phyloP scores from a whole-genome alignment of 202 grass and related monocot genomes.

The Miscanthus sacchariflorus region DNA sequence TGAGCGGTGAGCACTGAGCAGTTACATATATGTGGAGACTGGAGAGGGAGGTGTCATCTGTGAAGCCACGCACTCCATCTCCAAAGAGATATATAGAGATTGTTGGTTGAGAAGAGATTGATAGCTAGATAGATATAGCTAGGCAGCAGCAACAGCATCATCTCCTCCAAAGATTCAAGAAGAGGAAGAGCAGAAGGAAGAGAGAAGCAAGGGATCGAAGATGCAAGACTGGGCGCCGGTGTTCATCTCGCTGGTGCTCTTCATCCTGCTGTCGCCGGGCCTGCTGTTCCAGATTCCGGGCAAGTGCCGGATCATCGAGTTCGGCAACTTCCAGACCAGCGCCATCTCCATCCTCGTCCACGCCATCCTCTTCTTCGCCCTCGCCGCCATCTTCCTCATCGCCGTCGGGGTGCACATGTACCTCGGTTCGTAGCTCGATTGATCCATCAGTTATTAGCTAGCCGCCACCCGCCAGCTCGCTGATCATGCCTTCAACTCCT shows the following conservation, averaged over 20 bases:
- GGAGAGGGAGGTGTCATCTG: not conserved
- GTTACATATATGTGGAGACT: not conserved
- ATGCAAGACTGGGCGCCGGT: slow-evolving; percentile 89
- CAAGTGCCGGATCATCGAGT: slow-evolving; percentile 62
- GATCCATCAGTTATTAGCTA: not conserved
- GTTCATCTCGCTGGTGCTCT: slow-evolving; percentile 71
- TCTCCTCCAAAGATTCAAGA: not conserved
- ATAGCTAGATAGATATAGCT: not conserved
- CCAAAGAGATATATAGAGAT: not conserved
- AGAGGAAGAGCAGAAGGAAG: not conserved
- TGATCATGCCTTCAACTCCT: too few species aligned
- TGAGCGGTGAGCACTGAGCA: too few species aligned
- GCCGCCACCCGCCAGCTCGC: too few species aligned
- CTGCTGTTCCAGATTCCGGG: slow-evolving; percentile 79
- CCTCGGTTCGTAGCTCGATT: slow-evolving; percentile 43
- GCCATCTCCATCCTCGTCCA: slow-evolving; percentile 73
- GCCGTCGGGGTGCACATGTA: slow-evolving; percentile 67
- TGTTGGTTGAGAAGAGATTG: not conserved
- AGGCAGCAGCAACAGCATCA: not conserved
- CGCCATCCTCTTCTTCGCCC: slow-evolving; percentile 68
- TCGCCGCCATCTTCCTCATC: slow-evolving; percentile 63
- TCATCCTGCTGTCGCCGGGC: slow-evolving; percentile 82
- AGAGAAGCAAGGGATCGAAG: not conserved
- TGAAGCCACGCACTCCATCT: not conserved
- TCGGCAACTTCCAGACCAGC: slow-evolving; percentile 83